Evolutionary conservation across 2,329 filamentous ascomycete species (phyloP), one percentile per base, ranked within the genome.

Genomic region (Fusarium fujikuroi): DNA sequence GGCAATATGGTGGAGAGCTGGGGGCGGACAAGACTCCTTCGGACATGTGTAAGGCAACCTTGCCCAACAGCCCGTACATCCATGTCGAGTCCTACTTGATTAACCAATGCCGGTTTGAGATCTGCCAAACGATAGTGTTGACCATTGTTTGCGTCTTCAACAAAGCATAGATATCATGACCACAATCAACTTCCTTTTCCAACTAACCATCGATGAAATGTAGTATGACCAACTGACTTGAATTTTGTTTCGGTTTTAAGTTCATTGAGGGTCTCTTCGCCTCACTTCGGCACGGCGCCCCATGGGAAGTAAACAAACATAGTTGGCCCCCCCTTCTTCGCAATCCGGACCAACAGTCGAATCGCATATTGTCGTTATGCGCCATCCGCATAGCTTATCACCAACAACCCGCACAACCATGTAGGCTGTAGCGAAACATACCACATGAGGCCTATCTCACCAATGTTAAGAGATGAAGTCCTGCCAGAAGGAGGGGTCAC

Each of bases 361-460:
- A 68, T 75, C 52, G 69, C 63, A 67, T 60, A 66, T 54, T 61
- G 32, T 43, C 47, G 58, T 47, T 56, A 72, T 61, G 69, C 66
- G 63, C 73, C 68, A 69, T 57, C 63, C 61, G 63, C 71, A 66
- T 59, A 69, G 64, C 59, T 65, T 54, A 71, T 77, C 68, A 75
- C 76, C 76, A 78, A 77, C 64, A 66, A 42, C 65, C 59, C 47
- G 47, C 61, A 59, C 69, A 54, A 65, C 40, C 65, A 73, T 71
- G 64, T 62, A 73, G 42, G 53, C 28, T 63, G 60, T 60, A 60
- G 40, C 63, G 30, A 57, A 63, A 32, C 30, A 71, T 73, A 62
- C 52, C 57, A 57, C 50, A 69, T 37, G 47, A 58, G 54, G 52
- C 36, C 37, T 32, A 49, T 46, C 67, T 62, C 61, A 42, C 60